These are phyloP conservation scores for Dittrichia graveolens DNA, from an alignment of 129 eudicot genomes.

Conservation along the genomic window DNA sequence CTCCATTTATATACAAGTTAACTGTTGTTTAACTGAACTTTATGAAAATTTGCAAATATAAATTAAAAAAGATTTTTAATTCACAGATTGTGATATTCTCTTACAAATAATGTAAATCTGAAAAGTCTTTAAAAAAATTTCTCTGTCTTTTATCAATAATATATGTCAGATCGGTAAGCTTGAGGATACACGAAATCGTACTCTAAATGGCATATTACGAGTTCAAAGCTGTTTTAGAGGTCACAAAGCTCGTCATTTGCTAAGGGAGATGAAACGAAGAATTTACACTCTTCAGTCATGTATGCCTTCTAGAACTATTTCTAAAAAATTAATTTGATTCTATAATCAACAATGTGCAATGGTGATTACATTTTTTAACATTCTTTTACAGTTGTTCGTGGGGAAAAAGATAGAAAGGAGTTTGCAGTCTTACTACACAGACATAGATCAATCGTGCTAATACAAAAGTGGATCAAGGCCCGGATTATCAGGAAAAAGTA, in stretches of 20 bases:
- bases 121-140: neutral
- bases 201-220: constrained; percentile 83
- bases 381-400: constrained; percentile 64
- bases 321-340: neutral
- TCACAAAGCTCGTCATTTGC: constrained; percentile 72
- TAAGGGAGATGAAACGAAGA: constrained; percentile 55
- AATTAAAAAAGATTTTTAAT: neutral
- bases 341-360: constrained; percentile 5
- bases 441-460: constrained; percentile 65
- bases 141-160: neutral
- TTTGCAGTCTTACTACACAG: constrained; percentile 55
- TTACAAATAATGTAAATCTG: no score
- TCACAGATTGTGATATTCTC: no score
- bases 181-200: constrained; percentile 90
- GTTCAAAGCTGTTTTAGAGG: constrained; percentile 96
- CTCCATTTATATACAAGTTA: neutral
- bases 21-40: neutral
- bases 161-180: constrained; percentile 72
- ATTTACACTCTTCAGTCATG: constrained; percentile 78
- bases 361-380: constrained; percentile 3
- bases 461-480: constrained; percentile 71
- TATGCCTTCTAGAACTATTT: constrained; percentile 33
- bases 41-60: neutral
- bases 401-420: constrained; percentile 66
- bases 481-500: constrained; percentile 49